Evolutionary conservation across 129 eudicot genomes (phyloP).

Genomic region (Deinandra increscens): DNA sequence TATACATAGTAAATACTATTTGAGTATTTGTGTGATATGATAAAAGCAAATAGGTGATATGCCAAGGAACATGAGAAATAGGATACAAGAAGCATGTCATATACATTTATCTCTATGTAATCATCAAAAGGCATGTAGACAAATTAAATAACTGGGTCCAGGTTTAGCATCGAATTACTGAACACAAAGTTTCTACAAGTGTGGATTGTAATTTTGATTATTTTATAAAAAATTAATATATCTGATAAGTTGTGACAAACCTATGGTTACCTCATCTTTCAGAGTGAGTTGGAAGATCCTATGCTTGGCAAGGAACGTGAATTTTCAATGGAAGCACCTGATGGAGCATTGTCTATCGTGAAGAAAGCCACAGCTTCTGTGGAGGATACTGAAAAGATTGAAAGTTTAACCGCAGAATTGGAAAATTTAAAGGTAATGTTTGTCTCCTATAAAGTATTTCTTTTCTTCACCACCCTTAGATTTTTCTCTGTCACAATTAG

Average conservation of each 20-base stretch:
- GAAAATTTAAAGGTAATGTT: constrained; percentile 64
- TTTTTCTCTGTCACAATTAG: neutral
- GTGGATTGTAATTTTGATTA: neutral
- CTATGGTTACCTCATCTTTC: constrained; percentile 25
- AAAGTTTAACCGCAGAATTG: constrained; percentile 58
- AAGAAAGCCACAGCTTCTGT: constrained; percentile 57
- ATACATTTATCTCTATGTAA: neutral
- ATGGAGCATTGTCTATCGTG: constrained; percentile 51
- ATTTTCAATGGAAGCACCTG: constrained; percentile 54
- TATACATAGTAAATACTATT: too few relatives aligned
- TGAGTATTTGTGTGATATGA: constrained; percentile 6
- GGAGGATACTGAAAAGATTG: constrained; percentile 68
- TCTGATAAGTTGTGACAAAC: constrained; percentile 7
- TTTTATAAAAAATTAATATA: constrained; percentile 15
- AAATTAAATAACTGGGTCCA: neutral
- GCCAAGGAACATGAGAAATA: neutral
- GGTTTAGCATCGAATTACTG: neutral
- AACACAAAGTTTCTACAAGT: constrained; percentile 7
- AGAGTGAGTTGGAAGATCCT: constrained; percentile 62
- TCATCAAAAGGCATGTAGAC: too few relatives aligned
- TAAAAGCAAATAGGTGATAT: neutral
- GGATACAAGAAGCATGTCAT: constrained; percentile 10
- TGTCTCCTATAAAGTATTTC: neutral
- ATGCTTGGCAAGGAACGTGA: constrained; percentile 51
- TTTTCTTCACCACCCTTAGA: neutral